phyloP scores from a whole-genome alignment of 495 filamentous ascomycete species.

The Cenococcum geophilum region DNA sequence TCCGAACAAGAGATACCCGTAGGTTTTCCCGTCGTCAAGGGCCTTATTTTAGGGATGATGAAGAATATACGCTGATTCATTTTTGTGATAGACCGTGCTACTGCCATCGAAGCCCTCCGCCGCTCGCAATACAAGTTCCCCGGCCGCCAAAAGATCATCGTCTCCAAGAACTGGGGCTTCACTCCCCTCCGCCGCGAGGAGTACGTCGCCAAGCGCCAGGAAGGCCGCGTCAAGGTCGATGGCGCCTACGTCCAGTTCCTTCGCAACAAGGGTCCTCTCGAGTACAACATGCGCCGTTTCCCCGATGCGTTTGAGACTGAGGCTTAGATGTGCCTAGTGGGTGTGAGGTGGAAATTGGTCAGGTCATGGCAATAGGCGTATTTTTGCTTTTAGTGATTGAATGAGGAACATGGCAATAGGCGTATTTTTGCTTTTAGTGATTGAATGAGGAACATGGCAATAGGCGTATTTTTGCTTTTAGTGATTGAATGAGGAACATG shows the following conservation, averaged over 20 bases:
- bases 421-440: too few species aligned
- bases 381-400: neutral
- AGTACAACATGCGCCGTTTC: slow-evolving; percentile 85
- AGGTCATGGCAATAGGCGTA: slow-evolving; percentile 22
- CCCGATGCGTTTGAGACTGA: slow-evolving; percentile 69
- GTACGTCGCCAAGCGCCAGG: slow-evolving; percentile 85
- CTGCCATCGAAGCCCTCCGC: slow-evolving; percentile 95
- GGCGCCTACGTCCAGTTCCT: slow-evolving; percentile 99
- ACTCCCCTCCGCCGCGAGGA: slow-evolving; percentile 95
- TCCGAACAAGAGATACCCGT: slow-evolving; percentile 82
- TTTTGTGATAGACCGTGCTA: slow-evolving; percentile 56
- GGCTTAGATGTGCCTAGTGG: slow-evolving; percentile 27
- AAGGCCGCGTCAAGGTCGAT: slow-evolving; percentile 84
- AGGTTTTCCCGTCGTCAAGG: neutral
- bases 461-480: slow-evolving; percentile 14
- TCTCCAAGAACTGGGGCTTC: slow-evolving; percentile 99
- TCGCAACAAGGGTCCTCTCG: slow-evolving; percentile 76
- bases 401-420: too few species aligned
- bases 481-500: slow-evolving; percentile 8
- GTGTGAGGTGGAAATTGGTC: slow-evolving; percentile 11
- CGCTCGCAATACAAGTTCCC: slow-evolving; percentile 99
- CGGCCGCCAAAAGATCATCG: slow-evolving; percentile 99
- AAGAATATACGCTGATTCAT: slow-evolving; percentile 27
- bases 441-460: too few species aligned
- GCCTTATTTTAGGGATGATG: slow-evolving; percentile 45